These are phyloP conservation scores for Ocimum tenuiflorum DNA, from an alignment of 257 asterid species.

Conservation along the genomic window DNA sequence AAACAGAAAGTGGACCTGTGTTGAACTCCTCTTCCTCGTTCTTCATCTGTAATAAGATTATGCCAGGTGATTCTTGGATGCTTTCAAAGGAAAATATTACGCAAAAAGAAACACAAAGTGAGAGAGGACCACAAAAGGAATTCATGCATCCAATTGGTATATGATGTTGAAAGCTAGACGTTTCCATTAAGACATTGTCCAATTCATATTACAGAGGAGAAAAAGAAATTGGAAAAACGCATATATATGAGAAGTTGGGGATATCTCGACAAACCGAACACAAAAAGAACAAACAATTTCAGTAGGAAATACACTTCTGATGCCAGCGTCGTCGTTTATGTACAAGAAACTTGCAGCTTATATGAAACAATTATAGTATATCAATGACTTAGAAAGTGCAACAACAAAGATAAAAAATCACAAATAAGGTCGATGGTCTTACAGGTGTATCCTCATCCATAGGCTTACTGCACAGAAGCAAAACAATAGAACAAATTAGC, in stretches of 20 bases:
- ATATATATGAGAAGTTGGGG: not conserved
- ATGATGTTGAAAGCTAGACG: not conserved
- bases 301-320: not conserved
- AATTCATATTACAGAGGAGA: not conserved
- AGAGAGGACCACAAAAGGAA: not conserved
- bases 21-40: conserved; percentile 92
- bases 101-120: not conserved
- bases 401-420: not conserved
- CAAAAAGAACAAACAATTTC: not conserved
- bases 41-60: conserved; percentile 32
- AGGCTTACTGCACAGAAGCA: conserved; percentile 48
- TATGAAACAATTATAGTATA: too few relatives aligned
- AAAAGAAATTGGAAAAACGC: not conserved
- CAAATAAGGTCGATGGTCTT: conserved; percentile 24
- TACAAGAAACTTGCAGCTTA: not conserved
- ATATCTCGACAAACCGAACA: not conserved
- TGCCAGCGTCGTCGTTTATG: not conserved
- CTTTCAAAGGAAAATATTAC: not conserved
- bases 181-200: not conserved
- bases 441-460: conserved; percentile 73
- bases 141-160: not conserved
- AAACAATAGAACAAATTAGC: conserved; percentile 22
- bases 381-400: not conserved
- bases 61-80: not conserved
- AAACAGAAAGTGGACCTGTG: conserved; percentile 87